Conservation (phyloP, 257 asterid species). For the Solanum pennellii region DNA sequence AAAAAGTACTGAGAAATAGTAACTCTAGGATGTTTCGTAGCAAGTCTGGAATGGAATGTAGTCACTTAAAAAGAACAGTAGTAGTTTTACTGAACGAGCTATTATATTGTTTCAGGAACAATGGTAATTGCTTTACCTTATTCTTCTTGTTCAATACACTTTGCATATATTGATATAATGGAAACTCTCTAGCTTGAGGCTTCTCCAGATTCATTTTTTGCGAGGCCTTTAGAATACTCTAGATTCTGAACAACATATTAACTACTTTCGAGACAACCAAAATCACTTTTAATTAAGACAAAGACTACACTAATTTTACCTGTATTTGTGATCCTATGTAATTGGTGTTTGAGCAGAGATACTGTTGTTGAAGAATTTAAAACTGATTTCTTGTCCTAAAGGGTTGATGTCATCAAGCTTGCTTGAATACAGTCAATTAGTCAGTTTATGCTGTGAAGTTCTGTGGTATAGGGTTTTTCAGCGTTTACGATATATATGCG, state of each 20-base stretch:
- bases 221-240: background rate
- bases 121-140: background rate
- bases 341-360: background rate
- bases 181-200: background rate
- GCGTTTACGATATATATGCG: background rate
- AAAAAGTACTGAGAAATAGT: background rate
- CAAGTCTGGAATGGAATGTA: background rate
- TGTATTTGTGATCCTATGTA: background rate
- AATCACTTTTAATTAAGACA: background rate
- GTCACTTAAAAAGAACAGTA: background rate
- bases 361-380: background rate
- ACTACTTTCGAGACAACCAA: background rate
- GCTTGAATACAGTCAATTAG: background rate
- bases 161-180: background rate
- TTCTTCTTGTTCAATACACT: background rate
- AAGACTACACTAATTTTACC: background rate
- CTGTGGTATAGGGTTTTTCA: background rate
- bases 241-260: background rate
- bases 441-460: background rate
- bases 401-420: background rate
- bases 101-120: background rate
- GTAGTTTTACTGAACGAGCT: background rate
- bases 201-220: background rate
- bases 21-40: background rate
- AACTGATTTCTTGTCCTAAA: background rate